Conservation (phyloP, 129 eudicot species). For the Centaurea solstitialis region DNA sequence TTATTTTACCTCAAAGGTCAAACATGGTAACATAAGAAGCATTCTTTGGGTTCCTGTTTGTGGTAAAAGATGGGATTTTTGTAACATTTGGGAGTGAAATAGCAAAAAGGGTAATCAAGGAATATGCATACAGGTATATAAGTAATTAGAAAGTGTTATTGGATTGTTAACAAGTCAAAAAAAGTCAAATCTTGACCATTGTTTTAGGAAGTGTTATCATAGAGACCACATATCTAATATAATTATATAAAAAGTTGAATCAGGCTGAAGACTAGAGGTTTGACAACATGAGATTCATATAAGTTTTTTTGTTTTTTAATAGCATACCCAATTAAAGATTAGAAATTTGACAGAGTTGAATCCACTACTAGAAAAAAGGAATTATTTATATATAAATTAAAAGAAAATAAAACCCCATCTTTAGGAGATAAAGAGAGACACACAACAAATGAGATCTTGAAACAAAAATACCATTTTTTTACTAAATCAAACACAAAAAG, state of each 20-base stretch:
- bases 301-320: not conserved
- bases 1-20: conserved; percentile 14
- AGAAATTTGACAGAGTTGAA: conserved; percentile 18
- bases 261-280: conserved; percentile 11
- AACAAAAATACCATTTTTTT: conserved; percentile 13
- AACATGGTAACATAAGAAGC: conserved; percentile 5
- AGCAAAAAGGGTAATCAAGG: not conserved
- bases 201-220: conserved; percentile 7
- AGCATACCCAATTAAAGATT: conserved; percentile 22
- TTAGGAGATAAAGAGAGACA: conserved; percentile 16
- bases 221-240: conserved; percentile 13
- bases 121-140: not conserved
- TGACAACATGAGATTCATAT: conserved; percentile 20
- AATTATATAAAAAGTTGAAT: conserved; percentile 5
- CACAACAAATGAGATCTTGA: conserved; percentile 31
- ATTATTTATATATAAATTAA: not conserved
- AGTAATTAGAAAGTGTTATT: conserved; percentile 1
- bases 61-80: conserved; percentile 7
- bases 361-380: not conserved
- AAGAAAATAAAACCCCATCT: conserved; percentile 21
- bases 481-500: conserved; percentile 16
- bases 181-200: conserved; percentile 33
- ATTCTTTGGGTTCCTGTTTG: conserved; percentile 3
- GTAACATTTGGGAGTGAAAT: not conserved
- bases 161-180: not conserved